Evolutionary conservation across 129 eudicot species (phyloP).

Genomic region (Escallonia rubra): DNA sequence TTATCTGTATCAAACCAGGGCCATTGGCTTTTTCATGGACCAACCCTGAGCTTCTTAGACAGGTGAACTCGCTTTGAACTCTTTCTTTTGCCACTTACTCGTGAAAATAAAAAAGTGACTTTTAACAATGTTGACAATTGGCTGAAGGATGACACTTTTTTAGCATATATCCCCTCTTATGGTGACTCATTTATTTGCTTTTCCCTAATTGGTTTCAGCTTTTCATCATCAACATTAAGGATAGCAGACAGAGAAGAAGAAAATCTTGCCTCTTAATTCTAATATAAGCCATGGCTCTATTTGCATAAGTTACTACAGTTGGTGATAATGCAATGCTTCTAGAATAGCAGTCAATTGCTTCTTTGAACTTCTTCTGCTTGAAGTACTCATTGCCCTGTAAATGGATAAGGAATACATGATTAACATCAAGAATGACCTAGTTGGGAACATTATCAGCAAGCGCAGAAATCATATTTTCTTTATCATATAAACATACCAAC

Average conservation of each 20-base stretch:
- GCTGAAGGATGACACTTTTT: too few species aligned
- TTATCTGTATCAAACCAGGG: too few species aligned
- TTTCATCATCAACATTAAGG: neutral
- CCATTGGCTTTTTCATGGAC: too few species aligned
- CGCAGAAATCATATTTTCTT: too few species aligned
- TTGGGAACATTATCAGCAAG: neutral
- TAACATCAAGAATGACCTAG: neutral
- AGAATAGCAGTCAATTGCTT: constrained; percentile 90
- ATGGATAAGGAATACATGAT: constrained; percentile 1
- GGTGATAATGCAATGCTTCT: constrained; percentile 96
- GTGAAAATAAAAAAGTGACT: too few species aligned
- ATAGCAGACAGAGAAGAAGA: neutral
- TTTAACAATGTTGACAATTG: too few species aligned
- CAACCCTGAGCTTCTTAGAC: too few species aligned
- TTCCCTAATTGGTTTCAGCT: too few species aligned
- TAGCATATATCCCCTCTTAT: too few species aligned
- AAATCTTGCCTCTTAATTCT: constrained; percentile 65
- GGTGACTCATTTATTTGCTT: too few species aligned
- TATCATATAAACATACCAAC: constrained; percentile 45
- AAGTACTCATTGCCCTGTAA: constrained; percentile 81
- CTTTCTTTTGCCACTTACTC: too few species aligned
- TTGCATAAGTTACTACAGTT: constrained; percentile 95
- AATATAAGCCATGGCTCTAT: constrained; percentile 96
- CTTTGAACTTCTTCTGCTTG: constrained; percentile 84
- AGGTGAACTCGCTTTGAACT: too few species aligned